Evolutionary conservation across 2,329 filamentous ascomycete species (phyloP).

Genomic region (Fonsecaea erecta): DNA sequence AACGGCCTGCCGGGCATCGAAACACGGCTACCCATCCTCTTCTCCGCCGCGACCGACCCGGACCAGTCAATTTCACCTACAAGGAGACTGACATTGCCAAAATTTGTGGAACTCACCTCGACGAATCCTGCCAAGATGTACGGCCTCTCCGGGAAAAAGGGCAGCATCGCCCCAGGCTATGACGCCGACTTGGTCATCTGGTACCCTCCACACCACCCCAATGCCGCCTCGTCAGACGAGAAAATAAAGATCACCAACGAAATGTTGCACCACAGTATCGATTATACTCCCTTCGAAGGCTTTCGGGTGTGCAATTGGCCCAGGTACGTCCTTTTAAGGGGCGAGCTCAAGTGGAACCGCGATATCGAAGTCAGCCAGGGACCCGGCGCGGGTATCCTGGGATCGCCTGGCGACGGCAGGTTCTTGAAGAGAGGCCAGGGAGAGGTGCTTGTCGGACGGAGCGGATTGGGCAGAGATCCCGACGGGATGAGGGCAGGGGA

Average conservation of each 20-base stretch:
- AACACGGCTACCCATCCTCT: constrained; percentile 49
- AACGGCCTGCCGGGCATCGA: constrained; percentile 53
- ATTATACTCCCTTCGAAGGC: constrained; percentile 47
- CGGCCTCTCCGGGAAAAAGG: constrained; percentile 48
- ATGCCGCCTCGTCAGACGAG: background rate
- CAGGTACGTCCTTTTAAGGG: constrained; percentile 43
- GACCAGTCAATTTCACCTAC: background rate
- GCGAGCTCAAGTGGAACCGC: constrained; percentile 42
- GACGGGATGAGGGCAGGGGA: constrained; percentile 30
- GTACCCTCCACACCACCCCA: constrained; percentile 41
- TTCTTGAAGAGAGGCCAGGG: constrained; percentile 47
- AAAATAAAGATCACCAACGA: constrained; percentile 39
- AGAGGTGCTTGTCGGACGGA: constrained; percentile 32
- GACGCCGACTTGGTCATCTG: constrained; percentile 53
- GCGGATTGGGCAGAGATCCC: constrained; percentile 15
- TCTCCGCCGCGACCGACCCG: constrained; percentile 39
- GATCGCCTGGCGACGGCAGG: constrained; percentile 41
- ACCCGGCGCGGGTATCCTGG: constrained; percentile 39
- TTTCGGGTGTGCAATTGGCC: constrained; percentile 44
- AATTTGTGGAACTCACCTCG: constrained; percentile 52
- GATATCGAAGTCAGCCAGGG: constrained; percentile 38
- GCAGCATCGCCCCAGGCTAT: constrained; percentile 48
- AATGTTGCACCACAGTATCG: constrained; percentile 44
- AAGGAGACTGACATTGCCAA: constrained; percentile 41
- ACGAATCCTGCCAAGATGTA: constrained; percentile 53